These are phyloP conservation scores for Fusarium odoratissimum DNA, from an alignment of 2,329 filamentous ascomycete species.

Conservation along the genomic window DNA sequence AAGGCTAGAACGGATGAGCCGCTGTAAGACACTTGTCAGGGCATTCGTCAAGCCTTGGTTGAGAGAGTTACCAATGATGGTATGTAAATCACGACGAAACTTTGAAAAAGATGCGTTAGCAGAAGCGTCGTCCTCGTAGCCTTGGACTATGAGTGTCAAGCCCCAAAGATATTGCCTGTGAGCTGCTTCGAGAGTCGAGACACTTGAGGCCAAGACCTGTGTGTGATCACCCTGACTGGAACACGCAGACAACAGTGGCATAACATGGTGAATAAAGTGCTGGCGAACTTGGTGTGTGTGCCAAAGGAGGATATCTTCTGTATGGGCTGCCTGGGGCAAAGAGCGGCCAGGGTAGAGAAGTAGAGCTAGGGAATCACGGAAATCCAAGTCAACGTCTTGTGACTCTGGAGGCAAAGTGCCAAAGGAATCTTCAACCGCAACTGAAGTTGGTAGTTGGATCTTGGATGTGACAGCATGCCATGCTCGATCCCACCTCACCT, in stretches of 20 bases:
- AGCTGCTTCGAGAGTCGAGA: conserved; percentile 69
- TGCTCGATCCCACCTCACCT: conserved; percentile 69
- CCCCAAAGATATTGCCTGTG: conserved; percentile 68
- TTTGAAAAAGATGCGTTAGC: conserved; percentile 56
- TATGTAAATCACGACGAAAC: conserved; percentile 72
- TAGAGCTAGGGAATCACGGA: conserved; percentile 64
- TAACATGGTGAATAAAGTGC: conserved; percentile 70
- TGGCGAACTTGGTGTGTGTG: conserved; percentile 69
- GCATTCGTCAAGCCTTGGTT: conserved; percentile 64
- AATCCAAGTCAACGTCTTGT: conserved; percentile 57
- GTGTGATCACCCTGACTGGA: conserved; percentile 55
- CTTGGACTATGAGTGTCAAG: conserved; percentile 62
- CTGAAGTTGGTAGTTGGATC: conserved; percentile 67
- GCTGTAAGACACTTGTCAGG: conserved; percentile 65
- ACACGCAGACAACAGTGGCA: conserved; percentile 65
- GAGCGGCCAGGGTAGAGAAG: conserved; percentile 61
- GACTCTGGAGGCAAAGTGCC: conserved; percentile 59
- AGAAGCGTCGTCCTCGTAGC: conserved; percentile 53
- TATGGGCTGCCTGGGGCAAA: conserved; percentile 62
- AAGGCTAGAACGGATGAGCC: conserved; percentile 64
- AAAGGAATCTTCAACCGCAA: conserved; percentile 66
- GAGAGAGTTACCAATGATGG: conserved; percentile 73
- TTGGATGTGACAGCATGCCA: conserved; percentile 71
- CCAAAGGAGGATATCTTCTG: conserved; percentile 69
- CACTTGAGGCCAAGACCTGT: conserved; percentile 62